Conservation (phyloP, 192 early-diverging fungal genomes). For the Lobulomyces angularis region DNA sequence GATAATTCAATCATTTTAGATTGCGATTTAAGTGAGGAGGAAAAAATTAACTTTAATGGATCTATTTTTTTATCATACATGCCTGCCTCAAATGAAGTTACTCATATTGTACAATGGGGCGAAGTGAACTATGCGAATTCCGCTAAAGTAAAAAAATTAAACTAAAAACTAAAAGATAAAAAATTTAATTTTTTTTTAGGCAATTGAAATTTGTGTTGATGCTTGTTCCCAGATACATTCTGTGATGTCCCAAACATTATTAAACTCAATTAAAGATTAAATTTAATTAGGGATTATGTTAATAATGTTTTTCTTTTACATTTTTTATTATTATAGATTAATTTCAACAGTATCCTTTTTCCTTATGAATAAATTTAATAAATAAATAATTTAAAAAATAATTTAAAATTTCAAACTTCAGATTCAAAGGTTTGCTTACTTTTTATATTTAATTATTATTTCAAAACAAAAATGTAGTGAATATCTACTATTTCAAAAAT, state of each 20-base stretch:
- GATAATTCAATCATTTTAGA: constrained; percentile 1
- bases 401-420: too few species aligned
- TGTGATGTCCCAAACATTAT: constrained; percentile 50
- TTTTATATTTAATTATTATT: too few species aligned
- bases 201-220: constrained; percentile 62
- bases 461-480: too few species aligned
- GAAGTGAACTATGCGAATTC: constrained; percentile 32
- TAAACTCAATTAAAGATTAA: constrained; percentile 12
- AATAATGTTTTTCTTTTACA: too few species aligned
- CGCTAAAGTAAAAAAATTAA: constrained; percentile 28
- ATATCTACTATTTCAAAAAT: too few species aligned
- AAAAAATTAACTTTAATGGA: constrained; percentile 44
- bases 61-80: constrained; percentile 61
- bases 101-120: constrained; percentile 64
- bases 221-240: constrained; percentile 61
- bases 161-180: background rate
- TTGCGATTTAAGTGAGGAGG: constrained; percentile 38
- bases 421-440: too few species aligned
- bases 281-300: too few species aligned
- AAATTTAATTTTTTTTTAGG: constrained; percentile 23
- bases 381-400: too few species aligned
- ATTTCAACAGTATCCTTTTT: too few species aligned
- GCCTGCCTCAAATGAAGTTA: constrained; percentile 67
- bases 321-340: too few species aligned
- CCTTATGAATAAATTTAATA: too few species aligned